Evolutionary conservation across 306 rosid genomes (phyloP).

Genomic region (Corylus americana): DNA sequence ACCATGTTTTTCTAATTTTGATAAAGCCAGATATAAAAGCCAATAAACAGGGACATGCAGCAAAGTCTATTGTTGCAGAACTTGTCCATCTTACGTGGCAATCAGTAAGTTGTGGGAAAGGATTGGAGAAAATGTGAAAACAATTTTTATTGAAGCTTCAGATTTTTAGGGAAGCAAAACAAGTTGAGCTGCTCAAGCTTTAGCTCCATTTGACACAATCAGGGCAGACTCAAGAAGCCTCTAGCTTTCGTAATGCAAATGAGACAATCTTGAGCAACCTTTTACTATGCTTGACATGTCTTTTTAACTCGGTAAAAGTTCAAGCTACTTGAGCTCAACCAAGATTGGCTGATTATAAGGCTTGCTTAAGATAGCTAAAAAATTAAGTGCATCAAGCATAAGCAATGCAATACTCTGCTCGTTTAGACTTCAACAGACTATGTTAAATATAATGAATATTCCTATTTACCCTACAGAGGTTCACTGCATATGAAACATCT

Average conservation of each 20-base stretch:
- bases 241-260: not conserved
- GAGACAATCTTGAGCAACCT: constrained; percentile 1
- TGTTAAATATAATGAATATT: not conserved
- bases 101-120: not conserved
- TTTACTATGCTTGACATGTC: not conserved
- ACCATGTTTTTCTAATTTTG: constrained; percentile 25
- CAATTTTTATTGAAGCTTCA: not conserved
- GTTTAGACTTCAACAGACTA: not conserved
- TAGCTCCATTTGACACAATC: not conserved
- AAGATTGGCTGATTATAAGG: not conserved
- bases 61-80: constrained; percentile 16
- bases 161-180: not conserved
- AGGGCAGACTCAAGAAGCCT: not conserved
- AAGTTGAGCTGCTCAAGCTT: not conserved
- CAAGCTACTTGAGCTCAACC: not conserved
- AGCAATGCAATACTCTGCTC: not conserved
- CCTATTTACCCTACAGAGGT: not conserved
- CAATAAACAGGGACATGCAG: constrained; percentile 5
- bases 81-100: not conserved
- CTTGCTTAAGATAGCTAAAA: not conserved
- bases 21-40: constrained; percentile 19
- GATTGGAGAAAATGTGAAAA: not conserved
- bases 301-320: not conserved
- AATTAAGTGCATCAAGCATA: not conserved
- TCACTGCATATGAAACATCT: not conserved